phyloP scores from a whole-genome alignment of 495 filamentous ascomycete genomes.

The Xylaria longipes region DNA sequence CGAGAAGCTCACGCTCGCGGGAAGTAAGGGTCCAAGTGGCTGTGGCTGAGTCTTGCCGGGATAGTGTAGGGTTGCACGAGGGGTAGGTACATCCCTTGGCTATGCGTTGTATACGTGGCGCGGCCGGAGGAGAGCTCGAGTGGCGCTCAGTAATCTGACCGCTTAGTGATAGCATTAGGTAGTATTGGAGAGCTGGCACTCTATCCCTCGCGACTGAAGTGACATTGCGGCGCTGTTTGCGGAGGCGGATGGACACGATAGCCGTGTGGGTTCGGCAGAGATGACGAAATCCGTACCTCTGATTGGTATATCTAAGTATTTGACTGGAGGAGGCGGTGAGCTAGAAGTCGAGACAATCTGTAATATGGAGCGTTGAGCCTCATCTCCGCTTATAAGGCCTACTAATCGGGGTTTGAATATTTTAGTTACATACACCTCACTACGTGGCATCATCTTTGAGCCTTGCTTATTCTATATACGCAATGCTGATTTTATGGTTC shows the following conservation, averaged over 20 bases:
- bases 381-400: neutral
- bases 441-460: neutral
- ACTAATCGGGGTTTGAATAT: neutral
- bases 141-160: neutral
- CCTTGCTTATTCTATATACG: no score
- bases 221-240: neutral
- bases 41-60: neutral
- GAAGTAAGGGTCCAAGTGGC: neutral
- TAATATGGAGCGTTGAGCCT: neutral
- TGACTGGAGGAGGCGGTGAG: neutral
- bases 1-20: neutral
- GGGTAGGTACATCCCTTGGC: conserved; percentile 6
- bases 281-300: neutral
- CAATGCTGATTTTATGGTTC: no score
- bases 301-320: neutral
- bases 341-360: neutral
- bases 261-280: neutral
- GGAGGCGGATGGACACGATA: neutral
- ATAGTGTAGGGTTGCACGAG: conserved; percentile 3
- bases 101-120: neutral
- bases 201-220: neutral
- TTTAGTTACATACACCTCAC: neutral
- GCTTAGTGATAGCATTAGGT: neutral
- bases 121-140: neutral
- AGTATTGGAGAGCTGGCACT: neutral